Base-by-base conservation (phyloP, 73 alveolate genomes). In the Stentor roeselii region DNA sequence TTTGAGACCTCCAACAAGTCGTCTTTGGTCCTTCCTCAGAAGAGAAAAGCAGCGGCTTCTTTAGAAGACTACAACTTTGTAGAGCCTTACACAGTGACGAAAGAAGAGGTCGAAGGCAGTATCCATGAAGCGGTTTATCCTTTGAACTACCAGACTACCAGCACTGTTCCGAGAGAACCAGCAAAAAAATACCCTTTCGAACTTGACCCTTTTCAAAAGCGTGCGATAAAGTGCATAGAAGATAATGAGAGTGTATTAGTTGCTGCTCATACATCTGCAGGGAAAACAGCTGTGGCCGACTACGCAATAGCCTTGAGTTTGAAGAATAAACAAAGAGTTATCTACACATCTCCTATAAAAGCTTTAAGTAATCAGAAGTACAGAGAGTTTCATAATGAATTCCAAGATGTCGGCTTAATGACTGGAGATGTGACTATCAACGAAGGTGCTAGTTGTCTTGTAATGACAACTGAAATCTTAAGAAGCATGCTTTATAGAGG, bases 201-300 rank as follows among this genome's bases (percentile, higher is more conserved):
- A 60, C 92, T 98, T 27, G 99, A 98, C 89, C 92, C 91, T 74
- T 98, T 98, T 91, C 98, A 98, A 90, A 94, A 93, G 84, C 86
- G 88, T 78, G 99, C 99, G 35, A 94, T 96, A 38, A 92, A 94
- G 27, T 93, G 99, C 82, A 83, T 98, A 42, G 99, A 98, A 83
- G 82, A 91, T 32, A 92, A 95, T 77, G 99, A 98, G 83, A 91
- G 99, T 31, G 99, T 98, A 3, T 92, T 98, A 86, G 99, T 98
- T 36, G 99, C 99, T 61, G 99, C 99, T 3, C 99, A 98, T 87
- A 98, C 99, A 0, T 98, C 99, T 0, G 99, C 99, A 32, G 99
- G 99, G 41, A 95, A 93, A 60, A 96, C 99, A 34, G 99, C 98
- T 39, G 98, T 98, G 3, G 99, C 99, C 27, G 99, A 98, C 91